Base-by-base conservation (phyloP, 805 yeast species). In the Barnettozyma botsteinii region DNA sequence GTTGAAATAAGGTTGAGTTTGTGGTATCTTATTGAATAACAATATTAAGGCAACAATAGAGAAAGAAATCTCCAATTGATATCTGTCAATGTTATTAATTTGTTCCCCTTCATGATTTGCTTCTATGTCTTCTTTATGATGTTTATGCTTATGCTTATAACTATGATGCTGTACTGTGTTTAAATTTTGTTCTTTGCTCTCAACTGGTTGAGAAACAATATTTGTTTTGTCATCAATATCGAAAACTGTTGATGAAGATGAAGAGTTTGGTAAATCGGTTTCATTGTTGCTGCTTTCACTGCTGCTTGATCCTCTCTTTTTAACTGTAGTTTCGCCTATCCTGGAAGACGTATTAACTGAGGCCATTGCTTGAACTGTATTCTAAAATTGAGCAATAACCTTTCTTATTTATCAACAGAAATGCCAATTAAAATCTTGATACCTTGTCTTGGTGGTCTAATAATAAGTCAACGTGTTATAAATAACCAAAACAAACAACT, bases 41-140 rank as follows among this genome's bases (percentile, higher is more conserved):
- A 48, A 38, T 19, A 64, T 37, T 4, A 48, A 33, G 3, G 44
- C 32, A 14, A 65, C 40, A 5, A 53, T 27, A 7, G 42, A 9
- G 3, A 51, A 25, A 7, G 66, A 57, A 13, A 61, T 40, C 36
- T 52, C 53, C 24, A 60, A 32, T 44, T 63, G 66, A 25, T 50
- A 55, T 31, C 43, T 50, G 35, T 59, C 62, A 14, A 56, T 37
- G 6, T 40, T 36, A 28, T 44, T 49, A 32, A 51, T 33, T 30
- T 38, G 32, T 28, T 40, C 43, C 22, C 43, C 43, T n/a, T 30
- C 29, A 28, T 40, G 39, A 23, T 40, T 40, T 5, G 17, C 19
- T 12, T 28, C 22, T 21, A 24, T 33, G 33, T 22, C 27, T 33
- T 22, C 18, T n/a, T 10, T 31, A 14, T 18, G 19, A n/a, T 18